Conservation (phyloP, 169 alveolate species). For the Amoebophrya sp. region DNA sequence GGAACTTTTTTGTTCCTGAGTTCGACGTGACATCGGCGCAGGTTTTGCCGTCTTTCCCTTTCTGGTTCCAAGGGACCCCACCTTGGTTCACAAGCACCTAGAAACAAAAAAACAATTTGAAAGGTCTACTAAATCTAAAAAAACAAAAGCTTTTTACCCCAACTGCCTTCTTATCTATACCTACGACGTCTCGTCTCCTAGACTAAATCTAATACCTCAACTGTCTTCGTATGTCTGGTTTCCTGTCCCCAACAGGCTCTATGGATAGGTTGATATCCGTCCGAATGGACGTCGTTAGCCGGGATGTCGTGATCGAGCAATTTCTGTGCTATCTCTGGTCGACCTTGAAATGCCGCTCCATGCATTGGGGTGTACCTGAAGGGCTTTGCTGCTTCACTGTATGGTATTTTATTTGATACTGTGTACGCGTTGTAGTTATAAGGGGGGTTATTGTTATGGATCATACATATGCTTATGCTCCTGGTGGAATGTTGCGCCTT, state of each 20-base stretch:
- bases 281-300: no score
- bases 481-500: no score
- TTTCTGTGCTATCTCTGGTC: not conserved
- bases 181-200: no score
- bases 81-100: not conserved
- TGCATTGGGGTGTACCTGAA: not conserved
- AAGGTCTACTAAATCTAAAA: no score
- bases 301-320: not conserved
- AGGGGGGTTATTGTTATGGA: no score
- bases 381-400: no score
- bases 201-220: not conserved
- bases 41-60: not conserved
- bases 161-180: no score
- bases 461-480: no score
- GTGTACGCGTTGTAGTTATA: no score
- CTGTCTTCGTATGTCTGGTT: not conserved
- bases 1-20: not conserved
- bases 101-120: no score
- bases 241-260: not conserved
- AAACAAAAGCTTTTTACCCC: no score
- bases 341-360: not conserved
- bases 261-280: not conserved
- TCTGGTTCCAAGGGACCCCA: not conserved
- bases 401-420: no score
- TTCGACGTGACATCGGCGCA: not conserved